phyloP scores from a whole-genome alignment of 164 flowering plant species.

The Malania oleifera region DNA sequence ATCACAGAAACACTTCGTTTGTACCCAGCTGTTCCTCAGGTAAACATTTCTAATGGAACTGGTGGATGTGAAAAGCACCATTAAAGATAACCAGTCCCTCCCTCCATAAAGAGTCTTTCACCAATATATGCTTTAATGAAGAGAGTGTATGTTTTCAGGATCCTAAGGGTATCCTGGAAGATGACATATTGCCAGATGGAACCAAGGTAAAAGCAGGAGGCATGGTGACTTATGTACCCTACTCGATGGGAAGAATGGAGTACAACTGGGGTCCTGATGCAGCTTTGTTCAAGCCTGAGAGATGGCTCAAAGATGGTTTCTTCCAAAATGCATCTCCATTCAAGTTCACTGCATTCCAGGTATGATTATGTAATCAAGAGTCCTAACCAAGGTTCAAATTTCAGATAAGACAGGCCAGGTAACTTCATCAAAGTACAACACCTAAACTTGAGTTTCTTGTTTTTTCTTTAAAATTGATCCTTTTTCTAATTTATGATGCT shows the following conservation, averaged over 20 bases:
- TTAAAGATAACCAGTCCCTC: no score
- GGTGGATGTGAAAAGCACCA: no score
- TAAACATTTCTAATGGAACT: constrained; percentile 16
- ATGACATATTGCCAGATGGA: constrained; percentile 92
- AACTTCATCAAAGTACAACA: no score
- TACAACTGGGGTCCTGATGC: constrained; percentile 94
- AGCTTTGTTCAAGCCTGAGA: constrained; percentile 64
- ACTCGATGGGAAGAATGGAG: constrained; percentile 96
- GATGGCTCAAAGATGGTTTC: constrained; percentile 84
- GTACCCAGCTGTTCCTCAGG: constrained; percentile 98
- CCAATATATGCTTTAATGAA: not conserved
- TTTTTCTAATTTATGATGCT: no score
- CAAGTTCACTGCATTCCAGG: constrained; percentile 96
- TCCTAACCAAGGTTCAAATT: not conserved
- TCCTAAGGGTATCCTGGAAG: constrained; percentile 77
- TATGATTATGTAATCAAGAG: not conserved
- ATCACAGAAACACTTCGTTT: constrained; percentile 88
- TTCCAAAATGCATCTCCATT: constrained; percentile 80
- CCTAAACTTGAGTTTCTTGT: no score
- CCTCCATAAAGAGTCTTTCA: not conserved
- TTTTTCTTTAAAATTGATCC: no score
- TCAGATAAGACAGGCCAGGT: not conserved
- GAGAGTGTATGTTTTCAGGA: constrained; percentile 39
- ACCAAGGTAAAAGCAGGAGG: constrained; percentile 82
- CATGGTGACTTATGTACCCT: constrained; percentile 94